These are phyloP conservation scores for Pseudogymnoascus pannorum DNA, from an alignment of 2,329 filamentous ascomycete genomes.

Conservation along the genomic window DNA sequence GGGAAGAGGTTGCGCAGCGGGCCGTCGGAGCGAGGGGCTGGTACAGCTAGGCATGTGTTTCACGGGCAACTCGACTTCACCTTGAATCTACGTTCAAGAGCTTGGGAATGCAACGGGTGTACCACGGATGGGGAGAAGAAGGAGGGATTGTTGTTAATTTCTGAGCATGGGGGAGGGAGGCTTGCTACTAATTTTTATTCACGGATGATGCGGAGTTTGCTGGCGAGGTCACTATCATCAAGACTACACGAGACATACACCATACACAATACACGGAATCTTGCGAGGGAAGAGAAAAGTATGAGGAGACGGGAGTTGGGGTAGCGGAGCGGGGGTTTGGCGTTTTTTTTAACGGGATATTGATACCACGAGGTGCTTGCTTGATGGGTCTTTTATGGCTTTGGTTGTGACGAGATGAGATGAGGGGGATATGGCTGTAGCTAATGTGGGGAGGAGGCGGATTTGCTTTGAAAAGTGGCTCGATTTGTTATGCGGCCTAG, in stretches of 20 bases:
- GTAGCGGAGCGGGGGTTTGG: background rate
- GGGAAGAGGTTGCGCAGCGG: slow-evolving; percentile 43
- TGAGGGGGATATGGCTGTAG: background rate
- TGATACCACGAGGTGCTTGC: slow-evolving; percentile 2
- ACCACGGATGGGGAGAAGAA: background rate
- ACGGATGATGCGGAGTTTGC: background rate
- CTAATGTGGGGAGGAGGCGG: background rate
- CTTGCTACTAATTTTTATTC: slow-evolving; percentile 4
- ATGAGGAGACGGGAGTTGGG: background rate
- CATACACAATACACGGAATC: slow-evolving; percentile 1
- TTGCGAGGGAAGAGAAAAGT: background rate
- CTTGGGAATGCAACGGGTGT: background rate
- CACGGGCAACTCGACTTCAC: background rate
- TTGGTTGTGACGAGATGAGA: background rate
- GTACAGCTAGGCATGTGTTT: slow-evolving; percentile 15
- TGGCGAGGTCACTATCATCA: background rate
- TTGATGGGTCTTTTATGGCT: background rate
- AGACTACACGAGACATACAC: slow-evolving; percentile 6
- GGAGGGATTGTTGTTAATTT: background rate
- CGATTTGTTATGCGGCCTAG: background rate
- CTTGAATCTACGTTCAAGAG: background rate
- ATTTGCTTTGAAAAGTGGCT: slow-evolving; percentile 1
- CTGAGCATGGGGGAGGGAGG: background rate
- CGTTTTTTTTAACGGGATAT: slow-evolving; percentile 1
- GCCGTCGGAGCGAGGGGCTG: slow-evolving; percentile 13